Percentiles rank a stretch among this genome's conserved stretches.
Evolutionary conservation across 2,329 filamentous ascomycete species (phyloP).

Genomic region (Tolypocladium tropicale): DNA sequence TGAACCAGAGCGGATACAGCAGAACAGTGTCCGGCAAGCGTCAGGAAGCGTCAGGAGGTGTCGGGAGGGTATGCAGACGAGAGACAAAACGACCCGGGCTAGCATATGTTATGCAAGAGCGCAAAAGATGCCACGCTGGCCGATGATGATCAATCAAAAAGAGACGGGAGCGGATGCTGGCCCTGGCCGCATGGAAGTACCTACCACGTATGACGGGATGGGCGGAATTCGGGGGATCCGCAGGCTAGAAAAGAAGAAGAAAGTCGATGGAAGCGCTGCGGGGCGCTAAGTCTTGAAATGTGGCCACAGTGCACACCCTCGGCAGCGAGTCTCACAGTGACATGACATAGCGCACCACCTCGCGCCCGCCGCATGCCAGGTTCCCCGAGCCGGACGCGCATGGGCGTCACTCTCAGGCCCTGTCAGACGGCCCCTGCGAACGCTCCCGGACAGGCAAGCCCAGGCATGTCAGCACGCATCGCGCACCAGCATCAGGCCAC

Average conservation of each 20-base stretch:
- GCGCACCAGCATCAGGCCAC: not conserved
- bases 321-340: not conserved
- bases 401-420: no score
- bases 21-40: not conserved
- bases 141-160: conserved; percentile 3
- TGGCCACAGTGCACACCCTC: not conserved
- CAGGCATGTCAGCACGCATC: no score
- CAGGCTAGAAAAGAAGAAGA: not conserved
- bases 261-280: not conserved
- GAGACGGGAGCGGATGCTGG: not conserved
- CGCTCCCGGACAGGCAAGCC: no score
- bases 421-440: not conserved
- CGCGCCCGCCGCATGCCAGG: no score
- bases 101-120: not conserved
- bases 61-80: no score
- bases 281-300: not conserved
- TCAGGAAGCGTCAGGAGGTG: not conserved
- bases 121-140: conserved; percentile 14
- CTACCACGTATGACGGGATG: not conserved
- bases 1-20: not conserved
- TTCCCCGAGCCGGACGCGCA: no score
- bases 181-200: no score
- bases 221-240: not conserved
- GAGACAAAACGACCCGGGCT: no score
- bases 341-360: not conserved